phyloP scores from a whole-genome alignment of 805 yeast genomes.

The Ogataea polymorpha region DNA sequence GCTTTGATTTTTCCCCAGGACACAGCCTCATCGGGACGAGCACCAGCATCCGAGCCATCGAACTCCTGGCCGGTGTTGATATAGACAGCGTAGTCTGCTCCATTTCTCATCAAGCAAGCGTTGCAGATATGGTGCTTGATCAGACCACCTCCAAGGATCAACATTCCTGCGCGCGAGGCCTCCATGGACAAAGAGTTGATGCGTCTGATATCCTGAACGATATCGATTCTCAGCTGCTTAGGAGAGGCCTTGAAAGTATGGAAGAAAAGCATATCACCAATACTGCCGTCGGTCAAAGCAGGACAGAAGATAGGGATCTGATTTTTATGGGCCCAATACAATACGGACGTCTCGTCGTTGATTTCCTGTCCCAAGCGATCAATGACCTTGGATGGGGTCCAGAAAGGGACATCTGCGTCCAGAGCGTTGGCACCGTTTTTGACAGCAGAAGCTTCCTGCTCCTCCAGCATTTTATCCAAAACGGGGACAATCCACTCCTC shows the following conservation, averaged over 20 bases:
- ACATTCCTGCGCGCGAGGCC: constrained; percentile 92
- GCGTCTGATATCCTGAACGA: constrained; percentile 88
- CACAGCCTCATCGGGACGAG: constrained; percentile 97
- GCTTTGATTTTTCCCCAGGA: constrained; percentile 99
- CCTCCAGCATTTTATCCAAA: constrained; percentile 80
- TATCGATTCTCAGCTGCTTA: constrained; percentile 81
- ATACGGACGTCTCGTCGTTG: constrained; percentile 86
- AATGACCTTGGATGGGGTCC: constrained; percentile 94
- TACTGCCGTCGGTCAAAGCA: constrained; percentile 95
- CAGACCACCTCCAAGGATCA: constrained; percentile 93
- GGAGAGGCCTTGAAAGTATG: constrained; percentile 96
- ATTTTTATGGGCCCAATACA: constrained; percentile 98
- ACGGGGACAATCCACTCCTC: constrained; percentile 99
- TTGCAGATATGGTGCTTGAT: constrained; percentile 96
- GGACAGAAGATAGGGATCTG: constrained; percentile 97
- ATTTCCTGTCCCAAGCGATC: constrained; percentile 95
- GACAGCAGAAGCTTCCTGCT: constrained; percentile 69
- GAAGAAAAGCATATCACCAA: constrained; percentile 98
- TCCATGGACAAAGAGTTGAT: constrained; percentile 95
- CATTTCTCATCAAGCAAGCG: constrained; percentile 98
- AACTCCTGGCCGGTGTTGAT: constrained; percentile 98
- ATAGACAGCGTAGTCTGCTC: constrained; percentile 96
- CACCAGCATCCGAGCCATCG: constrained; percentile 99
- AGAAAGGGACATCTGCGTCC: constrained; percentile 67
- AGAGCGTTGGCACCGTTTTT: constrained; percentile 51